Base-by-base conservation (phyloP, 2,329 filamentous ascomycete species). In the Boeremia lycopersici region DNA sequence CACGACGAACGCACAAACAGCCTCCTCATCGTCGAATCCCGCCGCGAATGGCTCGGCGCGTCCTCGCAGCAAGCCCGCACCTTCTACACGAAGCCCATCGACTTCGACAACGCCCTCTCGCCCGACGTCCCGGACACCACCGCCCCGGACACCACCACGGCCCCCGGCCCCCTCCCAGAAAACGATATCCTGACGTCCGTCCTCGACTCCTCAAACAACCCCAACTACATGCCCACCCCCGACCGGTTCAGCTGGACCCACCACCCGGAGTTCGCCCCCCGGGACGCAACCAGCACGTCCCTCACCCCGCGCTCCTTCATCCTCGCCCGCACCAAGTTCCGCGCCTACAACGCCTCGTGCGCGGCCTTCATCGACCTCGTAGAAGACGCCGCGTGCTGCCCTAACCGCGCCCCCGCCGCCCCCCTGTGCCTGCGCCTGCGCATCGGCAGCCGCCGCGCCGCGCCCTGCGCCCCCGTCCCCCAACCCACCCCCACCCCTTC, bases 1-100 rank as follows among this genome's bases (percentile, higher is more conserved):
- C 78, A 77, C 30, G 84, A 90, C 54, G 85, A 90, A 55, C 63
- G 64, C 10, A 86, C 82, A 0, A 84, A 85, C 1, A 72, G 79
- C 12, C 73, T 89, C 1, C 78, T 83, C 45, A 86, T 90, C 15
- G 73, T 90, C 0, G 89, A 93, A 70, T 83, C 82, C 28, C 81
- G 89, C 12, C 86, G 85, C 26, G 89, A 92, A 70, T 91, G 87
- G 85, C 78, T 75, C 9, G 67, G 78, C 42, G 81, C 81, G 2
- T 65, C 28, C 19, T 86, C 85, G 52, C 81, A 81, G 23, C 85
- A 85, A 53, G 79, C 81, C 35, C 81, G 89, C 25, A 89, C 84
- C 0, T 90, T 87, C 65, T 92, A 92, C 70, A 84, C 78, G 10
- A 83, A 80, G 11, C 71, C 78, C 13, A 75, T 87, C 53, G 85